phyloP scores from a whole-genome alignment of 2,329 filamentous ascomycete species.

The Penicillium thymicola region DNA sequence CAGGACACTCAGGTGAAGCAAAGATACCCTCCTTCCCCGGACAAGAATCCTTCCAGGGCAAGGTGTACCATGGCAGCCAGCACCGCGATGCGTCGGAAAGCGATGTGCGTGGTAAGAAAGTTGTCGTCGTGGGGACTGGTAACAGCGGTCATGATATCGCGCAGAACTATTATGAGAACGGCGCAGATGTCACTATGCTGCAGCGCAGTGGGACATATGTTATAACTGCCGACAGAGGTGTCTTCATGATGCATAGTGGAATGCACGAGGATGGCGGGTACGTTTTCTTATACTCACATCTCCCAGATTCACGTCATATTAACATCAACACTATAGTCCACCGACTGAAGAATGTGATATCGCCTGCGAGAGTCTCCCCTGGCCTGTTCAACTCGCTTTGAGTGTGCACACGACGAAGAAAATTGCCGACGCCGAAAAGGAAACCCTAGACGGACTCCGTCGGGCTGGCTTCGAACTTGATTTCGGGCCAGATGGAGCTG shows the following conservation, averaged over 20 bases:
- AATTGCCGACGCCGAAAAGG: constrained; percentile 43
- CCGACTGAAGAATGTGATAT: constrained; percentile 53
- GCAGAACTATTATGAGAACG: constrained; percentile 50
- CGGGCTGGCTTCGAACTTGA: constrained; percentile 48
- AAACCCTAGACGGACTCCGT: constrained; percentile 45
- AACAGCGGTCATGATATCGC: constrained; percentile 53
- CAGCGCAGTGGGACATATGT: constrained; percentile 53
- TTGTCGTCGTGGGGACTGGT: constrained; percentile 50
- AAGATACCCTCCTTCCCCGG: constrained; percentile 42
- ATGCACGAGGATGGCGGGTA: constrained; percentile 47
- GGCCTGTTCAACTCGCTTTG: constrained; percentile 48
- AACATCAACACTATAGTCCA: constrained; percentile 28
- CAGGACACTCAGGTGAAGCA: constrained; percentile 46
- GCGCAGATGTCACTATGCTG: constrained; percentile 52
- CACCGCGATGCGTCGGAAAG: constrained; percentile 42
- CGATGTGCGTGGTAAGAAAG: constrained; percentile 42
- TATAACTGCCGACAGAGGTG: constrained; percentile 44
- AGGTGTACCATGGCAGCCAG: constrained; percentile 44
- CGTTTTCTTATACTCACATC: background rate
- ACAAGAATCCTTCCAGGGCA: constrained; percentile 43
- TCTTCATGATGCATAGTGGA: constrained; percentile 46
- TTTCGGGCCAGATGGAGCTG: constrained; percentile 40
- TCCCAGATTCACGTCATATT: background rate
- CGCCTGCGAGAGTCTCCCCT: constrained; percentile 46
- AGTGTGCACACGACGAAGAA: constrained; percentile 42